Conservation (phyloP, 139 green algal genomes). For the Closterium sp. region DNA sequence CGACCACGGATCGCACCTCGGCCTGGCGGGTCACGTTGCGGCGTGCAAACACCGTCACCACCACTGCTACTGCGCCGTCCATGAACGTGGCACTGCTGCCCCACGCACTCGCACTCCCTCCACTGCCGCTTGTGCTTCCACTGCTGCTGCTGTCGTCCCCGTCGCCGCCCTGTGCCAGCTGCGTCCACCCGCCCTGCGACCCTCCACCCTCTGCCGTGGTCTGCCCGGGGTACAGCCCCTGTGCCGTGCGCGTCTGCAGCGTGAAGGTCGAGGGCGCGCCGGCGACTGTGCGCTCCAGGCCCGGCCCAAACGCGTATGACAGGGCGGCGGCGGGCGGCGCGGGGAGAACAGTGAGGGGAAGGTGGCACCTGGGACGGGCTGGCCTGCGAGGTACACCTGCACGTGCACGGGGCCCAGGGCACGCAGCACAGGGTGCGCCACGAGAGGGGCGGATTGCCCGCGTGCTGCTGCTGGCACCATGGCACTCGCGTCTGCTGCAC, state of each 20-base stretch:
- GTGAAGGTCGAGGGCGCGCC: not conserved
- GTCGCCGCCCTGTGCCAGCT: not conserved
- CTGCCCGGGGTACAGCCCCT: slow-evolving; percentile 4
- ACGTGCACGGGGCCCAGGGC: not conserved
- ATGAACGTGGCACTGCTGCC: not conserved
- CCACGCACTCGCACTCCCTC: not conserved
- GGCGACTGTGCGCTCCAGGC: not conserved
- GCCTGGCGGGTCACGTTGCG: not conserved
- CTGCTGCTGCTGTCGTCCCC: not conserved
- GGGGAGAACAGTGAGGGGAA: not conserved
- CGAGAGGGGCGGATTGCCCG: not conserved
- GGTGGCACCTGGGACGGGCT: not conserved
- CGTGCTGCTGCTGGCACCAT: not conserved
- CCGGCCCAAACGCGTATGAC: slow-evolving; percentile 19
- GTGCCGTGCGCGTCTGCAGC: not conserved
- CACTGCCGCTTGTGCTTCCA: not conserved
- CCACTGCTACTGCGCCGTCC: not conserved
- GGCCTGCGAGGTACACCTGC: slow-evolving; percentile 9
- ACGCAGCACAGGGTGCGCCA: not conserved
- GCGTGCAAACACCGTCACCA: not conserved
- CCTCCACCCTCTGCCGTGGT: not conserved
- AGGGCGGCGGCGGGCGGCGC: slow-evolving; percentile 6
- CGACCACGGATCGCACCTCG: not conserved
- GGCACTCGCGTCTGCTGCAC: not conserved
- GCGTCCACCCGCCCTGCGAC: not conserved